Evolutionary conservation across 192 early-diverging fungal genomes (phyloP).

Genomic region (Jimgerdemannia lactiflua): DNA sequence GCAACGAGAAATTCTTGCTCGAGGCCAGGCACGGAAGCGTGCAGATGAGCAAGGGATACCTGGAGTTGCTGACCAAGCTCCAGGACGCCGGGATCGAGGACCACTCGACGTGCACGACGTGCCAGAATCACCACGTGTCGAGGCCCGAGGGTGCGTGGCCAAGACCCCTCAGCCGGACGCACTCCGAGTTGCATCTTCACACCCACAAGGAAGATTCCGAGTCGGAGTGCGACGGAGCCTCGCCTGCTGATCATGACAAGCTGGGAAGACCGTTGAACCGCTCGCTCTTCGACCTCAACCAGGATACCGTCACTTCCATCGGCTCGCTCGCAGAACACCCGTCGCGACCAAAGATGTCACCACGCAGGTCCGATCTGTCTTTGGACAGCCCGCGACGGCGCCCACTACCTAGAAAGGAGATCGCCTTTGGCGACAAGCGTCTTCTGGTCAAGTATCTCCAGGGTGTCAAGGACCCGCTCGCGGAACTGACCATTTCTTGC

Average conservation of each 20-base stretch:
- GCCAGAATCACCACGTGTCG: no score
- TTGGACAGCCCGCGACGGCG: constrained; percentile 4
- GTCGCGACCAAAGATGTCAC: background rate
- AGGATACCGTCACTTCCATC: no score
- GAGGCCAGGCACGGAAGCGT: background rate
- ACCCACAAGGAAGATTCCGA: no score
- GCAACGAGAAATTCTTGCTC: constrained; percentile 13
- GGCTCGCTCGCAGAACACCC: no score
- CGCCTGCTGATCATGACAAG: no score
- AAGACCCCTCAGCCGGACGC: no score
- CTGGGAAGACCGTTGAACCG: no score
- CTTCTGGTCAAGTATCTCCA: constrained; percentile 46
- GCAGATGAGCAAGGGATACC: background rate
- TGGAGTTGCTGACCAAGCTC: constrained; percentile 12
- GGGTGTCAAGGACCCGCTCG: constrained; percentile 44
- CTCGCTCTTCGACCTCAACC: no score
- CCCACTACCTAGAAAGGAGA: constrained; percentile 35
- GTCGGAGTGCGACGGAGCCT: no score
- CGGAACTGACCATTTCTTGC: constrained; percentile 36
- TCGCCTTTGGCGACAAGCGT: constrained; percentile 38
- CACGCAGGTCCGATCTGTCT: background rate
- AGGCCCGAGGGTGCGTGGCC: no score
- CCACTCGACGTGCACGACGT: no score
- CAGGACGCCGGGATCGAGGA: background rate
- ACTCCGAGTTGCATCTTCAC: no score